Evolutionary conservation across 1,284 basidiomycete genomes (phyloP).

Genomic region (Austroboletus novae-zelandiae): DNA sequence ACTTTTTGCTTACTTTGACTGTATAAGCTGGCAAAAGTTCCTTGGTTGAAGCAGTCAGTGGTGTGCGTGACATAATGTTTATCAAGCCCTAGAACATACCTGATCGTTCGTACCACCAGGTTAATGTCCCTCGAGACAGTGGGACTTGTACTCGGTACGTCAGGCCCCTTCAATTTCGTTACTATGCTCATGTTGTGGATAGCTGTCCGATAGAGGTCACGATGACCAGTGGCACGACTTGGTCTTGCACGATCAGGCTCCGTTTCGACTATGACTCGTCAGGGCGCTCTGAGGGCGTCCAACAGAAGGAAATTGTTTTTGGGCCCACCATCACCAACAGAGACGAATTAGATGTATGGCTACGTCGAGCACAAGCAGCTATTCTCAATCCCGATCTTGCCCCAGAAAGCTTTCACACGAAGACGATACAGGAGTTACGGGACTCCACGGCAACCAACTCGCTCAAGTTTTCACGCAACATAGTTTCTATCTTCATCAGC

Average conservation of each 20-base stretch:
- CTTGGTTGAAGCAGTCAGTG: slow-evolving; percentile 55
- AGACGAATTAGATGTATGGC: slow-evolving; percentile 46
- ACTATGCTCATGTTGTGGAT: neutral
- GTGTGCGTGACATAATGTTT: slow-evolving; percentile 35
- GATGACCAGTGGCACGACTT: slow-evolving; percentile 41
- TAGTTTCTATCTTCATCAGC: slow-evolving; percentile 49
- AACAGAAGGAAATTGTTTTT: slow-evolving; percentile 32
- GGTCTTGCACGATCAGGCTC: slow-evolving; percentile 53
- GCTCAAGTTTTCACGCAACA: slow-evolving; percentile 35
- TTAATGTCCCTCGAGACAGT: slow-evolving; percentile 56
- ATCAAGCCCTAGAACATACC: neutral
- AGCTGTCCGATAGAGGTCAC: slow-evolving; percentile 61
- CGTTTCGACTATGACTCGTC: slow-evolving; percentile 38
- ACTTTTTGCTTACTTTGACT: neutral
- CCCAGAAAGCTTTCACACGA: slow-evolving; percentile 35
- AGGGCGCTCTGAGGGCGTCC: slow-evolving; percentile 17
- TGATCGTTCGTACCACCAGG: slow-evolving; percentile 15
- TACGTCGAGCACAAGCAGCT: slow-evolving; percentile 60
- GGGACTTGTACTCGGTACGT: slow-evolving; percentile 57
- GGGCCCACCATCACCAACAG: slow-evolving; percentile 39
- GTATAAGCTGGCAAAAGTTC: slow-evolving; percentile 56
- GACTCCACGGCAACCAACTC: slow-evolving; percentile 16
- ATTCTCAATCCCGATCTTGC: slow-evolving; percentile 45
- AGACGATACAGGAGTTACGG: slow-evolving; percentile 32
- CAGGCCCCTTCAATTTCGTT: neutral